Base-by-base conservation (phyloP, 306 rosid species). In the Quercus variabilis region DNA sequence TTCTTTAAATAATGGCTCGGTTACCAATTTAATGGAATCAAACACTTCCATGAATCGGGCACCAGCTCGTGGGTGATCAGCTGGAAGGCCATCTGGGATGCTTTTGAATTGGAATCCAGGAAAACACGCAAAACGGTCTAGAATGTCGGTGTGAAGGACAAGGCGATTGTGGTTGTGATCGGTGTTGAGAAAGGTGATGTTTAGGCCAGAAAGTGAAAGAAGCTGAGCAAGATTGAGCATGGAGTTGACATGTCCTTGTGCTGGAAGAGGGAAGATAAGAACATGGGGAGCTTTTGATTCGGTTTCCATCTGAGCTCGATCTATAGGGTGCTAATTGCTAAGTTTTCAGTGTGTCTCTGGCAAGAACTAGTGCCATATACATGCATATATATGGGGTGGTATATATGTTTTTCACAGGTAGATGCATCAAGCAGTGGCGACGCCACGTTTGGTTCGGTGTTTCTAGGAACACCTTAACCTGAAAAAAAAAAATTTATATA, bases 151-250 rank as follows among this genome's bases (percentile, higher is more conserved):
- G 62, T 73, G 35, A 4, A 20, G 81, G 3, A 73, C 6, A 38
- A 81, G 85, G 4, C 80, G 73, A 8, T 68, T 33, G 71, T 83
- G 87, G 60, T 26, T 31, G 31, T 55, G 12, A 4, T 78, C 55
- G n/a, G 79, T 63, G 77, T 78, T 86, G 59, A 86, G 83, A 35
- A 83, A 78, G 56, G 87, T 86, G 33, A 83, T 75, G 8, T 74
- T 77, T 57, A 83, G 31, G 17, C 62, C 56, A 7, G 75, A 38
- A 4, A 74, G 71, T 19, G 55, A 52, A 6, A 86, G 87, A 64
- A 86, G 87, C 78, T 83, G 82, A 0, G 84, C 89, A 0, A 86
- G 83, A 11, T 83, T 74, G 43, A 86, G 87, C 85, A 76, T 83
- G 26, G 81, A 13, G 69, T 73, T 75, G 9, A 86, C 81, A 62